Percentiles rank a stretch among this genome's conserved stretches.
These are phyloP conservation scores for Ramichloridium luteum DNA, from an alignment of 2,329 filamentous ascomycete species.

Conservation along the genomic window DNA sequence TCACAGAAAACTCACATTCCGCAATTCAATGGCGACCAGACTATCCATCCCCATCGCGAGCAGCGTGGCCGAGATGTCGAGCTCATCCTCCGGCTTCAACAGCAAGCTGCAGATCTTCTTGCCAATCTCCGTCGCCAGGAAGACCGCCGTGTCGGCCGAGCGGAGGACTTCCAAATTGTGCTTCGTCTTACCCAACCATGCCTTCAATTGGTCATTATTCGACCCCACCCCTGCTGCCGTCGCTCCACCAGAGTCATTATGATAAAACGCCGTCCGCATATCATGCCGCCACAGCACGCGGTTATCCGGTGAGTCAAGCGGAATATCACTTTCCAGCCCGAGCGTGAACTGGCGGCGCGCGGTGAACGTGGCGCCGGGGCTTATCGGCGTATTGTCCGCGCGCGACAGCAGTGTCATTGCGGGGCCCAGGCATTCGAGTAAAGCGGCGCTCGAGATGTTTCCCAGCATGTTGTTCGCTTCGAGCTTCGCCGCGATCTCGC, in stretches of 20 bases:
- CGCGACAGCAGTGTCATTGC: background rate
- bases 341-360: background rate
- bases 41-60: background rate
- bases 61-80: slow-evolving; percentile 1
- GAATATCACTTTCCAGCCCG: background rate
- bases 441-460: background rate
- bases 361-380: background rate
- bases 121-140: slow-evolving; percentile 1
- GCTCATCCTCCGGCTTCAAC: background rate
- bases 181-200: background rate
- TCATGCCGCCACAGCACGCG: background rate
- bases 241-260: background rate
- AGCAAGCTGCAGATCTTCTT: slow-evolving; percentile 1
- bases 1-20: too few relatives aligned
- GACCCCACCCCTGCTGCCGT: background rate
- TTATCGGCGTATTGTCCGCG: too few relatives aligned
- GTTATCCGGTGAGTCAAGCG: background rate
- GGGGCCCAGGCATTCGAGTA: background rate
- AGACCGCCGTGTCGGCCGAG: background rate
- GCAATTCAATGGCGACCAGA: slow-evolving; percentile 2
- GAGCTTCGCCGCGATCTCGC: background rate
- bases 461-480: background rate
- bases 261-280: slow-evolving; percentile 2
- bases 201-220: background rate
- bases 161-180: background rate